These are phyloP conservation scores for Picocystis sp. DNA, from an alignment of 163 green algal species.

Conservation along the genomic window DNA sequence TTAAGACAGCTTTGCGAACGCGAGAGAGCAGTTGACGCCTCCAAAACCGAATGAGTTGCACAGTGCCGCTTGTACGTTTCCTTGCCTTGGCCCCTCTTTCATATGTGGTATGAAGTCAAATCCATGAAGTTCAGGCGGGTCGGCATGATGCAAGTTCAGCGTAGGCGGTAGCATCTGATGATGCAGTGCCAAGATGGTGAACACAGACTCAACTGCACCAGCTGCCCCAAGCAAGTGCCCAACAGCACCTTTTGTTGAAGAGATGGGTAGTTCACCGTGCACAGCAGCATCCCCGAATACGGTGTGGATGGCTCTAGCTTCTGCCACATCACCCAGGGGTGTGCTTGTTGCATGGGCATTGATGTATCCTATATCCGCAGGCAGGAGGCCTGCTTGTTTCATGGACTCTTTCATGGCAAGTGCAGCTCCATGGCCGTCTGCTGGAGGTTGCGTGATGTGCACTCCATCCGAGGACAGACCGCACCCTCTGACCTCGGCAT, in stretches of 20 bases:
- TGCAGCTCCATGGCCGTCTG: constrained; percentile 54
- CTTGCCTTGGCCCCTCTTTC: background rate
- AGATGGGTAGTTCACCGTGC: constrained; percentile 25
- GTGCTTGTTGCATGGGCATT: constrained; percentile 73
- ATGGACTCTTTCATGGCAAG: constrained; percentile 64
- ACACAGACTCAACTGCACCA: constrained; percentile 66
- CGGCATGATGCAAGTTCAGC: constrained; percentile 45
- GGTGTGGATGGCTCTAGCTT: constrained; percentile 45
- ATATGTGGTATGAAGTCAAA: constrained; percentile 12
- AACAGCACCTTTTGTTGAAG: constrained; percentile 70
- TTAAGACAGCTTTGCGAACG: constrained; percentile 35
- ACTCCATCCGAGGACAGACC: constrained; percentile 68
- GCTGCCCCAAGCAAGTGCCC: constrained; percentile 87
- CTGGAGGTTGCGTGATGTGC: constrained; percentile 75
- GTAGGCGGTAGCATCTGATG: constrained; percentile 43
- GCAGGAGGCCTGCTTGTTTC: constrained; percentile 26
- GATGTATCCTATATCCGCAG: constrained; percentile 55
- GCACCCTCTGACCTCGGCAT: constrained; percentile 73
- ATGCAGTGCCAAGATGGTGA: constrained; percentile 55
- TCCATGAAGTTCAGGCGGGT: constrained; percentile 24
- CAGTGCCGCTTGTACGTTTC: constrained; percentile 29
- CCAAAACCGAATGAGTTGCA: constrained; percentile 93
- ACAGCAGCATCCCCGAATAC: constrained; percentile 38
- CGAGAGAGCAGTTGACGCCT: constrained; percentile 64
- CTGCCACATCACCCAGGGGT: constrained; percentile 55